Conservation (phyloP, 495 filamentous ascomycete genomes). For the Symbiotaphrina buchneri region DNA sequence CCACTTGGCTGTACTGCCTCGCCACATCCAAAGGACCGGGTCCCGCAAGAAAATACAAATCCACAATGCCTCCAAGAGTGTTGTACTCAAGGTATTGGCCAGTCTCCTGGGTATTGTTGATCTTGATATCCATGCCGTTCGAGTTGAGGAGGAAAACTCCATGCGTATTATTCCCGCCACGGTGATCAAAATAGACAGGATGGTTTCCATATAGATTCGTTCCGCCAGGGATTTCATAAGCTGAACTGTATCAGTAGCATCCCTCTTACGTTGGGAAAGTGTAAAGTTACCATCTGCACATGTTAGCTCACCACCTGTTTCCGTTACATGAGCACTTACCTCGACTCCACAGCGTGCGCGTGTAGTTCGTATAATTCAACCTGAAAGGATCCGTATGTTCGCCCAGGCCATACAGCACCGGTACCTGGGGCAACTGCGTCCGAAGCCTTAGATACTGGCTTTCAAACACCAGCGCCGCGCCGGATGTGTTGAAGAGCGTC, state of each 20-base stretch:
- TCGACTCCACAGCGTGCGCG: constrained; percentile 59
- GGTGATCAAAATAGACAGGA: constrained; percentile 68
- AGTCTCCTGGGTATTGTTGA: constrained; percentile 35
- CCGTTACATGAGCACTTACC: too few species aligned
- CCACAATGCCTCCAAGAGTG: constrained; percentile 54
- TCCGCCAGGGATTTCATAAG: constrained; percentile 38
- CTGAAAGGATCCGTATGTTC: constrained; percentile 57
- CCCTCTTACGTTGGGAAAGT: too few species aligned
- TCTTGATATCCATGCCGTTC: constrained; percentile 75
- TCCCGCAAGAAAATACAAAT: constrained; percentile 69
- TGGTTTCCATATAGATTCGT: constrained; percentile 72
- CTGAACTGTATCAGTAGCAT: too few species aligned
- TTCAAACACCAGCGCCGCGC: constrained; percentile 49
- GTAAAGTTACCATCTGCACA: too few species aligned
- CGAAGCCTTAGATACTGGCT: constrained; percentile 52
- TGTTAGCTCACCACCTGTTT: too few species aligned
- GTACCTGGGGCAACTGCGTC: constrained; percentile 40
- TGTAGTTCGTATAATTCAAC: constrained; percentile 51
- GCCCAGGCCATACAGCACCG: constrained; percentile 60
- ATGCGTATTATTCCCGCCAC: constrained; percentile 44
- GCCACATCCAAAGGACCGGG: constrained; percentile 48
- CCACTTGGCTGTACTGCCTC: constrained; percentile 48
- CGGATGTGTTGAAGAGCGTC: constrained; percentile 61
- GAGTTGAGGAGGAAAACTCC: constrained; percentile 68
- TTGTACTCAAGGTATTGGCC: constrained; percentile 74